Conservation (phyloP, 805 yeast genomes). For the Starmerella vaccinii region DNA sequence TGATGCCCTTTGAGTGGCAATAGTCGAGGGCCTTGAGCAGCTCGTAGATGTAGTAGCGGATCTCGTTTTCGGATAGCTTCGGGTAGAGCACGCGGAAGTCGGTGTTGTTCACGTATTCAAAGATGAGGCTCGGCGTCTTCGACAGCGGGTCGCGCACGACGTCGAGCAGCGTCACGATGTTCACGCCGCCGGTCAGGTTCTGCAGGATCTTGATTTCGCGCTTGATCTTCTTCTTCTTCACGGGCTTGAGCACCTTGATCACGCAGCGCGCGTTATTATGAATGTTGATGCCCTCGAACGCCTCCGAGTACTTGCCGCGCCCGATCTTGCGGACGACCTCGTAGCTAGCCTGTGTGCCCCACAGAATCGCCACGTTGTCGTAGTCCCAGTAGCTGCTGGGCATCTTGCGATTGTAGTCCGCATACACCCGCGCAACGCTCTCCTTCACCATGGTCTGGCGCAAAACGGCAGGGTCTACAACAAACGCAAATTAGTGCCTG, state of each 20-base stretch:
- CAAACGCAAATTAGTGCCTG: background rate
- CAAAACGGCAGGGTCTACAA: background rate
- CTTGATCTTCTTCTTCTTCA: slow-evolving; percentile 82
- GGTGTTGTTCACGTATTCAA: slow-evolving; percentile 72
- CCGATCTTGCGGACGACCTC: slow-evolving; percentile 80
- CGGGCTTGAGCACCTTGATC: slow-evolving; percentile 87
- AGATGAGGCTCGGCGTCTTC: slow-evolving; percentile 77
- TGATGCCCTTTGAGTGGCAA: slow-evolving; percentile 87
- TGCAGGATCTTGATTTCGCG: slow-evolving; percentile 81
- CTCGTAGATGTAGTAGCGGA: slow-evolving; percentile 74
- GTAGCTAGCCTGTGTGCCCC: slow-evolving; percentile 80
- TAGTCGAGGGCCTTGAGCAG: slow-evolving; percentile 73
- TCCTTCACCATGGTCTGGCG: slow-evolving; percentile 20
- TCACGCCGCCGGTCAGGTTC: slow-evolving; percentile 75
- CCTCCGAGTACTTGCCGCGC: slow-evolving; percentile 89
- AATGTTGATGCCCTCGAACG: slow-evolving; percentile 67
- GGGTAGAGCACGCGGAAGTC: slow-evolving; percentile 85
- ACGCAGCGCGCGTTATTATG: slow-evolving; percentile 57
- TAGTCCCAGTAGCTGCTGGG: slow-evolving; percentile 83
- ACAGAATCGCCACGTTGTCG: slow-evolving; percentile 56
- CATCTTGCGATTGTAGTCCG: slow-evolving; percentile 64
- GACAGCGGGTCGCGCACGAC: slow-evolving; percentile 74
- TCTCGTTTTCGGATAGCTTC: slow-evolving; percentile 60
- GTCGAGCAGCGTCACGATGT: slow-evolving; percentile 63
- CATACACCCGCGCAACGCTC: slow-evolving; percentile 66